phyloP scores from a whole-genome alignment of 768 basidiomycete species.

The Mycena alexandri region DNA sequence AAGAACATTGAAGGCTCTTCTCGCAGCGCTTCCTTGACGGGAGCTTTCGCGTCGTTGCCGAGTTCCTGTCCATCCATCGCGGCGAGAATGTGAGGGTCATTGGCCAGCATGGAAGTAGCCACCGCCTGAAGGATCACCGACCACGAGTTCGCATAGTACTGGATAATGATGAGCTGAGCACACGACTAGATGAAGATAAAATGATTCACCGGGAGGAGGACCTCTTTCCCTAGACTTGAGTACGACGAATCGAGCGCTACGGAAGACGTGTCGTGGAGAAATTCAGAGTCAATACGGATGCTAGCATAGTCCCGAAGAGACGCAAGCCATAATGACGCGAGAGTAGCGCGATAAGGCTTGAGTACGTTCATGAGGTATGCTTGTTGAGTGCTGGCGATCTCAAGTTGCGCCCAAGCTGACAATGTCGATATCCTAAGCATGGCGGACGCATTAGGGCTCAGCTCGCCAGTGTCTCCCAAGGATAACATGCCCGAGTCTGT shows the following conservation, averaged over 20 bases:
- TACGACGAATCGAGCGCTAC: slow-evolving; percentile 86
- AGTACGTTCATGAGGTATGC: slow-evolving; percentile 85
- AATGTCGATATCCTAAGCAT: slow-evolving; percentile 94
- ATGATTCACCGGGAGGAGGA: slow-evolving; percentile 84
- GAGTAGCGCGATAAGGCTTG: slow-evolving; percentile 78
- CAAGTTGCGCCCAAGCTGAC: slow-evolving; percentile 95
- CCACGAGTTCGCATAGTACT: slow-evolving; percentile 94
- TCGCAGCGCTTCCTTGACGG: slow-evolving; percentile 47
- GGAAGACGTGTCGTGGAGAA: slow-evolving; percentile 79
- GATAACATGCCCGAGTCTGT: slow-evolving; percentile 87
- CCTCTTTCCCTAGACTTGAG: slow-evolving; percentile 90
- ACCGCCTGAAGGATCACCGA: slow-evolving; percentile 87
- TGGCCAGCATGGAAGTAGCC: slow-evolving; percentile 79
- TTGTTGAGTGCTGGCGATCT: slow-evolving; percentile 81
- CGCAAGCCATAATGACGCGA: slow-evolving; percentile 90
- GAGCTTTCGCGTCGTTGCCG: slow-evolving; percentile 39
- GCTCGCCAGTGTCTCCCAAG: slow-evolving; percentile 86
- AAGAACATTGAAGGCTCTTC: slow-evolving; percentile 86
- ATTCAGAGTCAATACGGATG: slow-evolving; percentile 90
- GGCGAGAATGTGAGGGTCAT: slow-evolving; percentile 75
- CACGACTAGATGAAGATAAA: neutral
- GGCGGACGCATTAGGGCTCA: slow-evolving; percentile 94
- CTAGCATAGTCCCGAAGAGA: slow-evolving; percentile 93
- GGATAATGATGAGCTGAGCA: slow-evolving; percentile 23
- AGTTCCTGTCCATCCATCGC: slow-evolving; percentile 85